Percentiles rank a stretch among this genome's conserved stretches.
These are phyloP conservation scores for Lodderomyces beijingensis DNA, from an alignment of 1,139 yeast genomes.

Conservation along the genomic window DNA sequence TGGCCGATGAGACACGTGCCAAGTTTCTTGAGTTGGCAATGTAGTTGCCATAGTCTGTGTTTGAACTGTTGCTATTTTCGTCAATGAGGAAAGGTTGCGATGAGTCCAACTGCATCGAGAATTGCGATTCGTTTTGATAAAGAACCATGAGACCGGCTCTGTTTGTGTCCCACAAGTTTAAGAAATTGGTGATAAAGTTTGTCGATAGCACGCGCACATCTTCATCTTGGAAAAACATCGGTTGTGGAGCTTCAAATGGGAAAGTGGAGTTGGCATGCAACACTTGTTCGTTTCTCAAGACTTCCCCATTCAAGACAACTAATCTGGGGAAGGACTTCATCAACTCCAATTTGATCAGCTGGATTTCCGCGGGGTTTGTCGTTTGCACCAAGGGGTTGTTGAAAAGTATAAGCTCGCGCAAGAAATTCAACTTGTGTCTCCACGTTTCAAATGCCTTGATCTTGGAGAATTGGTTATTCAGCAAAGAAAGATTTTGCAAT, in stretches of 20 bases:
- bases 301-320: slow-evolving; percentile 71
- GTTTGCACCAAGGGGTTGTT: slow-evolving; percentile 69
- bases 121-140: slow-evolving; percentile 81
- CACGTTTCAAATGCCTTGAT: slow-evolving; percentile 65
- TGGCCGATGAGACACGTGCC: slow-evolving; percentile 59
- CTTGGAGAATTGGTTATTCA: slow-evolving; percentile 63
- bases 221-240: slow-evolving; percentile 75
- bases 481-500: slow-evolving; percentile 72
- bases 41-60: slow-evolving; percentile 59
- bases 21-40: slow-evolving; percentile 73
- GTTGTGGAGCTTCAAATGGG: slow-evolving; percentile 46
- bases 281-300: slow-evolving; percentile 68
- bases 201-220: slow-evolving; percentile 69
- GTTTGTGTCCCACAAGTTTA: slow-evolving; percentile 78
- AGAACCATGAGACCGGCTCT: slow-evolving; percentile 65
- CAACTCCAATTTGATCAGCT: slow-evolving; percentile 57
- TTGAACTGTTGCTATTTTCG: slow-evolving; percentile 26
- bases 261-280: slow-evolving; percentile 49
- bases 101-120: slow-evolving; percentile 63
- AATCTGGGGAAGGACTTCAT: slow-evolving; percentile 73
- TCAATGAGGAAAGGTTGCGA: slow-evolving; percentile 48
- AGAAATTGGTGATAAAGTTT: slow-evolving; percentile 68
- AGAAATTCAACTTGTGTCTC: slow-evolving; percentile 67
- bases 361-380: slow-evolving; percentile 28
- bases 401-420: slow-evolving; percentile 70